phyloP scores from a whole-genome alignment of 139 green algal genomes.

The Chlamydomonas urium region DNA sequence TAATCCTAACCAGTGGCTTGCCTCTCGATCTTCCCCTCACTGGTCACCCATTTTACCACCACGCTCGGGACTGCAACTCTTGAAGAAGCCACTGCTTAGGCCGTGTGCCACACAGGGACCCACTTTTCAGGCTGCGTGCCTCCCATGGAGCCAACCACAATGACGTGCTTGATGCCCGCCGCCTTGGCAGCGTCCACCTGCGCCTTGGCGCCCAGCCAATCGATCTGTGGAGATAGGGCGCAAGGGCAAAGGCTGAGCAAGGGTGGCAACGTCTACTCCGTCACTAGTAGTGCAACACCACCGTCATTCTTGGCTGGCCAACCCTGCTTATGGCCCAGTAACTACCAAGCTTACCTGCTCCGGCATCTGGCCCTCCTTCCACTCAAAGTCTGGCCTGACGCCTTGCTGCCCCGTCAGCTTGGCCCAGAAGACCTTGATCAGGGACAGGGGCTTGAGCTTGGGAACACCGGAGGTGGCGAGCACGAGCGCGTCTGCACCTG shows the following conservation, averaged over 20 bases:
- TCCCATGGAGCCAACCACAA: conserved; percentile 73
- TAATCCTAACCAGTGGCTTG: too few species aligned
- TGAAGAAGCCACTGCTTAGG: too few species aligned
- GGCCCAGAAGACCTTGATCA: conserved; percentile 19
- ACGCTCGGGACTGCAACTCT: too few species aligned
- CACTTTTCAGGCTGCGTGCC: too few species aligned
- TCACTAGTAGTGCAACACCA: too few species aligned
- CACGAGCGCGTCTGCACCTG: conserved; percentile 3
- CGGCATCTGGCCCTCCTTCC: conserved; percentile 18
- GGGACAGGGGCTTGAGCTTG: conserved; percentile 3
- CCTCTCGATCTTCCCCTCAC: too few species aligned
- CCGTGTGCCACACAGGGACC: too few species aligned
- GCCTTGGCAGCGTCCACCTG: conserved; percentile 77
- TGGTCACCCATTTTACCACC: too few species aligned
- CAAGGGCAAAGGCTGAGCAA: neutral
- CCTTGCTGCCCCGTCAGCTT: neutral
- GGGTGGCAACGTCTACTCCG: too few species aligned
- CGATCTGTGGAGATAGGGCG: conserved; percentile 44
- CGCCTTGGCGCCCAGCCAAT: conserved; percentile 79
- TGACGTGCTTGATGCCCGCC: conserved; percentile 59
- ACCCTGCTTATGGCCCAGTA: too few species aligned
- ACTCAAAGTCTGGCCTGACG: conserved; percentile 5
- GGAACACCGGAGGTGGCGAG: conserved; percentile 2
- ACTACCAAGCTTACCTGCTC: conserved; percentile 9
- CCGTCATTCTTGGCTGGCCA: too few species aligned